Percentiles rank a stretch among this genome's conserved stretches.
phyloP scores from a whole-genome alignment of 192 early-diverging fungal species.

The Podochytrium sp. region DNA sequence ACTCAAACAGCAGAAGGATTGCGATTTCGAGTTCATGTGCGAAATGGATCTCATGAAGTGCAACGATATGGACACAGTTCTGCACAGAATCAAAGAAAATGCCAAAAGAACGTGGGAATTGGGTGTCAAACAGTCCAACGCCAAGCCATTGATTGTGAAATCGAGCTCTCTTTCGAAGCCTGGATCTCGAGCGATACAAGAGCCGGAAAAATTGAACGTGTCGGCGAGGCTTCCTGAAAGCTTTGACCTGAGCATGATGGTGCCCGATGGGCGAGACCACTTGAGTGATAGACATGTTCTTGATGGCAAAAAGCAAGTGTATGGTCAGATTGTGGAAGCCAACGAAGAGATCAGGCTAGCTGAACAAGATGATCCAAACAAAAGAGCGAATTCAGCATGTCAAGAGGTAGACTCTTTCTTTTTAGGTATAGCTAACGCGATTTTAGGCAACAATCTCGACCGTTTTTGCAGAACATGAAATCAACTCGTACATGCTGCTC shows the following conservation, averaged over 20 bases:
- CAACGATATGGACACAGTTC: slow-evolving; percentile 46
- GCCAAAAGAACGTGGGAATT: slow-evolving; percentile 48
- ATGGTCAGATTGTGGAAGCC: slow-evolving; percentile 42
- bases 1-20: slow-evolving; percentile 41
- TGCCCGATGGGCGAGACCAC: slow-evolving; percentile 43
- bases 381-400: not conserved
- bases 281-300: slow-evolving; percentile 49
- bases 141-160: slow-evolving; percentile 29
- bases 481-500: slow-evolving; percentile 49
- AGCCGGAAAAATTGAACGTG: slow-evolving; percentile 11
- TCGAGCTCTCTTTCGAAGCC: slow-evolving; percentile 22
- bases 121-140: slow-evolving; percentile 30
- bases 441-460: slow-evolving; percentile 48
- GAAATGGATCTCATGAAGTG: slow-evolving; percentile 51
- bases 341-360: slow-evolving; percentile 46
- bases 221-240: slow-evolving; percentile 28
- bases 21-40: slow-evolving; percentile 55
- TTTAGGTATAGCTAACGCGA: not conserved
- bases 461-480: slow-evolving; percentile 61
- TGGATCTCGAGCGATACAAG: slow-evolving; percentile 20
- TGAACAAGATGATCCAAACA: slow-evolving; percentile 39
- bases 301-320: slow-evolving; percentile 52
- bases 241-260: slow-evolving; percentile 54
- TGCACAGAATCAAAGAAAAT: slow-evolving; percentile 44
- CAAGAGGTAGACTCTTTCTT: slow-evolving; percentile 22